Evolutionary conservation across 331 rosid species (phyloP), one percentile per base, ranked within the genome.

Genomic region (Dryas integrifolia): DNA sequence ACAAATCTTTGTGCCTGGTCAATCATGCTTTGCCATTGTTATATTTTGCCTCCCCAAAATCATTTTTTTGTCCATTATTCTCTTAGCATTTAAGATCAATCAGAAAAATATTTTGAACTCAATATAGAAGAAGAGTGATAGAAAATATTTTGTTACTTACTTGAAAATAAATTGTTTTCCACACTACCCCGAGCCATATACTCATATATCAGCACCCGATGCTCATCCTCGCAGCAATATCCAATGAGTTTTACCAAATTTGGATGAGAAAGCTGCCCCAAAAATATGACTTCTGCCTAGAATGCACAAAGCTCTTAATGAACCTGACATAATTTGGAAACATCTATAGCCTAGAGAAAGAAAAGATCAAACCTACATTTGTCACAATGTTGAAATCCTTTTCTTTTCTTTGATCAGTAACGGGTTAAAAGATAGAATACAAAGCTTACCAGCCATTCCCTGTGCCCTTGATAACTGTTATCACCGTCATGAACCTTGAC

Each of bases 261-360:
- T 51, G 97, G 96, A 88, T 91, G 99, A 56, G 99, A 95, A 75
- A 92, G 97, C 86, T 95, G 96, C 81, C 99, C 99, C 86, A 92
- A 83, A 85, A 95, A 95, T 83, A 95, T 92, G 67, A 95, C 99
- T 83, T 95, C 99, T 82, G 98, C 99, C 99, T 95, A 78, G 24
- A 88, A 86, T 24, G 83, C 77, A 79, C 40, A 24, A 71, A 80
- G 80, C 75, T 48, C 70, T 73, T 21, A 67, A 57, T 77, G 66
- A 70, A 69, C 45, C 67, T 60, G 61, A 74, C 16, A 70, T 14
- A 9, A 75, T 76, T 76, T 15, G 4, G 35, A 67, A 16, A n/a
- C 3, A 14, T 78, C 35, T 24, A 47, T 45, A 9, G 7, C 45
- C 12, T 38, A 52, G 7, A 53, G 24, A 40, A 12, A 71, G 38